Percentiles rank a stretch among this genome's conserved stretches.
phyloP scores from a whole-genome alignment of 805 yeast species.

The Ogataea degrootiae region DNA sequence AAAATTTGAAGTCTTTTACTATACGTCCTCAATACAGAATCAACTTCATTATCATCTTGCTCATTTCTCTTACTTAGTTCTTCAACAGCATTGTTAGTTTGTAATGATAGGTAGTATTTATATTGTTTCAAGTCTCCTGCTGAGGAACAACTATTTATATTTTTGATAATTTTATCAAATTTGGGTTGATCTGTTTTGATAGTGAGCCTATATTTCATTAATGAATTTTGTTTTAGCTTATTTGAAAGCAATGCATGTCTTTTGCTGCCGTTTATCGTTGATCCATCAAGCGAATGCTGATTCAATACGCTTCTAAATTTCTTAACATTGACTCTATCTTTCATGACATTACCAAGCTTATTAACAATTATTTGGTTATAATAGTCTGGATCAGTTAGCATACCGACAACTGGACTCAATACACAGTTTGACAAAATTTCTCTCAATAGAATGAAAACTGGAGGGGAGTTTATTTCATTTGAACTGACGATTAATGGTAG shows the following conservation, averaged over 20 bases:
- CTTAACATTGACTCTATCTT: conserved; percentile 71
- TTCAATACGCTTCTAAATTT: conserved; percentile 66
- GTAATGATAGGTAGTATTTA: conserved; percentile 42
- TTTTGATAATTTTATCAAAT: conserved; percentile 29
- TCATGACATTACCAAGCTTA: conserved; percentile 56
- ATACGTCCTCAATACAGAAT: conserved; percentile 11
- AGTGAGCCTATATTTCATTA: conserved; percentile 31
- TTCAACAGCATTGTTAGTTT: conserved; percentile 37
- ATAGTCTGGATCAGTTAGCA: conserved; percentile 68
- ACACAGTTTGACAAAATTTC: conserved; percentile 64
- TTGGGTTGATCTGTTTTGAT: conserved; percentile 31
- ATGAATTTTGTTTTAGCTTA: conserved; percentile 12
- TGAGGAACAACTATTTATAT: conserved; percentile 30
- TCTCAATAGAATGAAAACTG: conserved; percentile 46
- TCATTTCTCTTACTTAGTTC: conserved; percentile 23
- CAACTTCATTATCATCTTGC: conserved; percentile 3
- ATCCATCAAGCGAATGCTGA: conserved; percentile 43
- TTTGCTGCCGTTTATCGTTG: background rate
- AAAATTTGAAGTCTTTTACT: conserved; percentile 17
- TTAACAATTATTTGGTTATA: conserved; percentile 65
- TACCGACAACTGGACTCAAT: conserved; percentile 43
- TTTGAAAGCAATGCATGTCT: background rate
- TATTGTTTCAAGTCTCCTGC: conserved; percentile 44
- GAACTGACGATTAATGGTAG: conserved; percentile 48
- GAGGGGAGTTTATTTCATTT: conserved; percentile 41